These are phyloP conservation scores for Venturia asperata DNA, from an alignment of 2,329 filamentous ascomycete species.

Conservation along the genomic window DNA sequence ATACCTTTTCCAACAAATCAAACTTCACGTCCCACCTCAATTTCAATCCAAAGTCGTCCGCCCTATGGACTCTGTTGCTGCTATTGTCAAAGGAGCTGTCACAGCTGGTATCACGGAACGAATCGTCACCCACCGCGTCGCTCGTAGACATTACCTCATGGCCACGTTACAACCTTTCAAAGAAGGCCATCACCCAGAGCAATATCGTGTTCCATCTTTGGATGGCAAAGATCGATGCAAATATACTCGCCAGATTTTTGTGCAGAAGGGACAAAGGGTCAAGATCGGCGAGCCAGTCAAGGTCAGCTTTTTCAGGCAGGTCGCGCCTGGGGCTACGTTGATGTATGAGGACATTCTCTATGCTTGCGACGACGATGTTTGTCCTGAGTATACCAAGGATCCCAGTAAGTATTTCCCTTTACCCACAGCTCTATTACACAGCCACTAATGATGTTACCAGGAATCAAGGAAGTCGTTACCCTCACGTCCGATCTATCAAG, in stretches of 20 bases:
- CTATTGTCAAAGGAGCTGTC: slow-evolving; percentile 96
- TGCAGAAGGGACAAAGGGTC: slow-evolving; percentile 96
- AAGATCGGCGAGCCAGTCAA: slow-evolving; percentile 99
- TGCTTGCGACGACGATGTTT: slow-evolving; percentile 95
- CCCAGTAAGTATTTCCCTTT: slow-evolving; percentile 70
- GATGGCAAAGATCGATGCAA: slow-evolving; percentile 98
- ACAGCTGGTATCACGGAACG: slow-evolving; percentile 96
- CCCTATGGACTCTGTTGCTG: slow-evolving; percentile 97
- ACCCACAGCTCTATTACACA: slow-evolving; percentile 8
- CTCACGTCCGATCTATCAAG: slow-evolving; percentile 93
- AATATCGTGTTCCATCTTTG: slow-evolving; percentile 91
- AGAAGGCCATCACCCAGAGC: slow-evolving; percentile 95
- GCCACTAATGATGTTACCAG: slow-evolving; percentile 41
- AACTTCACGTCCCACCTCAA: slow-evolving; percentile 93
- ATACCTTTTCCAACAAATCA: slow-evolving; percentile 99
- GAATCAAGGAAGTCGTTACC: slow-evolving; percentile 98
- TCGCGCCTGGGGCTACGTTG: slow-evolving; percentile 89
- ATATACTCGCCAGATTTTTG: slow-evolving; percentile 96
- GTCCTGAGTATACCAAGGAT: slow-evolving; percentile 98
- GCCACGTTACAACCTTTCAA: slow-evolving; percentile 98
- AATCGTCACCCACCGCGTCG: slow-evolving; percentile 93
- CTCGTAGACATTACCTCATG: slow-evolving; percentile 97
- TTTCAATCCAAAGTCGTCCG: slow-evolving; percentile 98
- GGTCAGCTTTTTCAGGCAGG: slow-evolving; percentile 96
- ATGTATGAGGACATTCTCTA: slow-evolving; percentile 99